Base-by-base conservation (phyloP, 257 asterid species). In the Petunia secreta region DNA sequence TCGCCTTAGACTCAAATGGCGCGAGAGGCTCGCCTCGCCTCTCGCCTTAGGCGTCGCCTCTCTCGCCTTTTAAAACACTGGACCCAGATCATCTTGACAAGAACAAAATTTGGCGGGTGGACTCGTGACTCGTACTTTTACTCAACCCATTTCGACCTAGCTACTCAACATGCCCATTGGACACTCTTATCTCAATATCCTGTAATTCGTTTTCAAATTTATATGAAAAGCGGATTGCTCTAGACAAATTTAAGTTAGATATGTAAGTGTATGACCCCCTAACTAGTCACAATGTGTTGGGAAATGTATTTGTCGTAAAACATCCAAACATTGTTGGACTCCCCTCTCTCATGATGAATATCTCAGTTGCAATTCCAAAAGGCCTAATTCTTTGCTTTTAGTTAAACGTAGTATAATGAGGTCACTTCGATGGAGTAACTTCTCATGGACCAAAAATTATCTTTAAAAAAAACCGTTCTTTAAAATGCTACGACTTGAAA, bases 211-310 rank as follows among this genome's bases (percentile, higher is more conserved):
- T 65, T 65, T 38, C 48, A 50, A 40, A 65, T 15, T 65, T 55
- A 55, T 55, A 55, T 55, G 15, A 55, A 55, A 67, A 15, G 14
- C 48, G 36, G 40, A 44, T 68, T 43, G 75, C 57, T 68, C 44
- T 68, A 68, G 5, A n/a, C 50, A 44, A 66, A 68, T 7, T 43
- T 68, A 68, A 68, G 40, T 68, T 68, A 68, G 57, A 44, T 57
- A 43, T 57, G 44, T 7, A 1, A 44, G 16, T 9, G 40, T 15
- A 67, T 11, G 16, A 68, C 38, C 75, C 8, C 75, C 53, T 41
- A 43, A 67, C 75, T 5, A 40, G 55, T 67, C 41, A 67, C 75
- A n/a, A 43, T 4, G 39, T 34, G 37, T 43, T 67, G 55, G 75
- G 14, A 43, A 43, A 67, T 67, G 75, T 8, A 67, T 46, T 67